These are phyloP conservation scores for Chenopodium berlandieri DNA, from an alignment of 148 eudicot species.

Conservation along the genomic window DNA sequence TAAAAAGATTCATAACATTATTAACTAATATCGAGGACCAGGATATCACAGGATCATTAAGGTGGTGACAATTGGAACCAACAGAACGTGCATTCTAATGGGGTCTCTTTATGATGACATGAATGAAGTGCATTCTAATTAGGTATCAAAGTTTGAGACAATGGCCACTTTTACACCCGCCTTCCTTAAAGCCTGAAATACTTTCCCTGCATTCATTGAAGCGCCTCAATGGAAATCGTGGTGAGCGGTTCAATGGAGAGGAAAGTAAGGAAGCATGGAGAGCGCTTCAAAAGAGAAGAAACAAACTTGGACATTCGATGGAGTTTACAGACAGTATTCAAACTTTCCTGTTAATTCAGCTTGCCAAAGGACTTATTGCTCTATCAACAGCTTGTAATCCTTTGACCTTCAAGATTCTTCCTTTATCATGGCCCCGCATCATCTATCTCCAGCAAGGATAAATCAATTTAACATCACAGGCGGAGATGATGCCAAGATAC, in stretches of 20 bases:
- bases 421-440: constrained; percentile 97
- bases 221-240: too few species aligned
- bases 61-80: constrained; percentile 36
- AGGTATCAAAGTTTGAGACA: constrained; percentile 89
- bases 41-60: constrained; percentile 31
- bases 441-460: constrained; percentile 71
- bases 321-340: constrained; percentile 63
- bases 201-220: constrained; percentile 63
- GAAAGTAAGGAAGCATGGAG: too few species aligned
- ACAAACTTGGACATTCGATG: too few species aligned
- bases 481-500: background rate
- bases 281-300: too few species aligned
- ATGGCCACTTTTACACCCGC: constrained; percentile 88
- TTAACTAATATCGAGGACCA: constrained; percentile 65
- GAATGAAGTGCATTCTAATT: too few species aligned
- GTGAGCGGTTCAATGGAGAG: too few species aligned
- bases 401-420: constrained; percentile 73
- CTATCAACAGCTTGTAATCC: constrained; percentile 84
- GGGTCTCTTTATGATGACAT: too few species aligned
- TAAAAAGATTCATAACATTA: constrained; percentile 40
- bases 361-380: constrained; percentile 84
- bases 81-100: constrained; percentile 34
- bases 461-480: constrained; percentile 4
- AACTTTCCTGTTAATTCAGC: constrained; percentile 67
- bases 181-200: constrained; percentile 64